Conservation (phyloP, 1,139 yeast species). For the Pichia sp. region DNA sequence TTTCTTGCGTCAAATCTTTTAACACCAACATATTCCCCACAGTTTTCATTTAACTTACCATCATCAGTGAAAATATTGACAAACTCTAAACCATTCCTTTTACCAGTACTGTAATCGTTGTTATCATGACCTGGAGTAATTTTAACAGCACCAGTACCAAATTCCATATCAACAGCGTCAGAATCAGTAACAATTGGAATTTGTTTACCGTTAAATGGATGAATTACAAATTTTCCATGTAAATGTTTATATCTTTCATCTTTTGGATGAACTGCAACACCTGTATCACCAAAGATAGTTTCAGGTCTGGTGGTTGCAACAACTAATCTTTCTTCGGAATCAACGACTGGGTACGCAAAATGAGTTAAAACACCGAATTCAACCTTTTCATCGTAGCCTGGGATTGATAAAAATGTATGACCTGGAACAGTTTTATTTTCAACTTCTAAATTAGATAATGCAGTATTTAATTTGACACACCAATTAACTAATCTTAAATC, state of each 20-base stretch:
- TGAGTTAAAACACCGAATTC: conserved; percentile 96
- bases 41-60: conserved; percentile 82
- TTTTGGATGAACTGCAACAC: conserved; percentile 93
- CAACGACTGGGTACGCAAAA: conserved; percentile 84
- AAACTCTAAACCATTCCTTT: conserved; percentile 83
- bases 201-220: conserved; percentile 82
- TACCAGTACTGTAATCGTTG: conserved; percentile 95
- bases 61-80: conserved; percentile 88
- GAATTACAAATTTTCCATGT: conserved; percentile 87
- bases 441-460: conserved; percentile 92
- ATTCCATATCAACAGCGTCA: conserved; percentile 97
- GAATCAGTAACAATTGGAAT: conserved; percentile 84
- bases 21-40: conserved; percentile 89
- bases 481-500: conserved; percentile 92
- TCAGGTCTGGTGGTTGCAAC: conserved; percentile 99
- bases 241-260: conserved; percentile 88
- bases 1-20: conserved; percentile 93
- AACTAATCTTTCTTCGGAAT: conserved; percentile 77
- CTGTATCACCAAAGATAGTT: conserved; percentile 96
- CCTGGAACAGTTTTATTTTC: conserved; percentile 87
- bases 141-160: conserved; percentile 99
- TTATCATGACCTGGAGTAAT: conserved; percentile 98
- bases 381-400: conserved; percentile 82
- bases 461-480: conserved; percentile 93
- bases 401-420: conserved; percentile 73